phyloP scores from a whole-genome alignment of 2,329 filamentous ascomycete genomes.

The Cladophialophora bantiana region DNA sequence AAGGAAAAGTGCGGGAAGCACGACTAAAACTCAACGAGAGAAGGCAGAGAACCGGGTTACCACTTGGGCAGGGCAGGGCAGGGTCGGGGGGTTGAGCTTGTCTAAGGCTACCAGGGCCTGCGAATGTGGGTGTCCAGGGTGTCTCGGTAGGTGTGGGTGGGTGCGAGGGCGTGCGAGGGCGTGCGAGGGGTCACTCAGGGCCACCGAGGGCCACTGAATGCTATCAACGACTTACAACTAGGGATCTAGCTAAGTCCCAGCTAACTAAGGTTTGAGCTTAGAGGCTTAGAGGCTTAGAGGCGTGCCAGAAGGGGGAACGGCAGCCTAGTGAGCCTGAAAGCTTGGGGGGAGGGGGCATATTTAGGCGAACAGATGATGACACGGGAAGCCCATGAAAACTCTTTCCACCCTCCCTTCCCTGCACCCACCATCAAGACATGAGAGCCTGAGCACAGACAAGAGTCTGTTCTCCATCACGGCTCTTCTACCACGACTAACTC shows the following conservation, averaged over 20 bases:
- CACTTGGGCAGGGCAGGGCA: too few species aligned
- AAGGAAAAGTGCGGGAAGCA: conserved; percentile 37
- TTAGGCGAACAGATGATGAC: conserved; percentile 7
- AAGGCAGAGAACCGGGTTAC: conserved; percentile 7
- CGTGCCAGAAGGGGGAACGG: conserved; percentile 1
- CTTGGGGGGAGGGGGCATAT: conserved; percentile 5
- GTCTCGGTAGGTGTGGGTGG: not conserved
- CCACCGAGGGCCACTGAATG: conserved; percentile 4
- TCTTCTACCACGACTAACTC: not conserved
- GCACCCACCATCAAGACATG: not conserved
- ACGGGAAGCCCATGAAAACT: conserved; percentile 7
- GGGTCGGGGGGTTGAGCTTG: not conserved
- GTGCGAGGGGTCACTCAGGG: conserved; percentile 19
- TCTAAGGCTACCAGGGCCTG: conserved; percentile 1
- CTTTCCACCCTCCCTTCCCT: not conserved
- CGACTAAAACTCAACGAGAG: conserved; percentile 21
- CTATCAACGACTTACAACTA: not conserved
- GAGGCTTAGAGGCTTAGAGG: not conserved
- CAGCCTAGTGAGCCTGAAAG: conserved; percentile 6
- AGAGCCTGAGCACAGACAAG: not conserved
- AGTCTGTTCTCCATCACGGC: not conserved
- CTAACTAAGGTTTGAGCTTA: conserved; percentile 7
- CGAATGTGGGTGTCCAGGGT: not conserved
- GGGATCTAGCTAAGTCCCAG: conserved; percentile 4
- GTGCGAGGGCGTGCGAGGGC: conserved; percentile 5